Evolutionary conservation across 805 yeast genomes (phyloP), one percentile per base, ranked within the genome.

Genomic region (Ogataea pignaliae): DNA sequence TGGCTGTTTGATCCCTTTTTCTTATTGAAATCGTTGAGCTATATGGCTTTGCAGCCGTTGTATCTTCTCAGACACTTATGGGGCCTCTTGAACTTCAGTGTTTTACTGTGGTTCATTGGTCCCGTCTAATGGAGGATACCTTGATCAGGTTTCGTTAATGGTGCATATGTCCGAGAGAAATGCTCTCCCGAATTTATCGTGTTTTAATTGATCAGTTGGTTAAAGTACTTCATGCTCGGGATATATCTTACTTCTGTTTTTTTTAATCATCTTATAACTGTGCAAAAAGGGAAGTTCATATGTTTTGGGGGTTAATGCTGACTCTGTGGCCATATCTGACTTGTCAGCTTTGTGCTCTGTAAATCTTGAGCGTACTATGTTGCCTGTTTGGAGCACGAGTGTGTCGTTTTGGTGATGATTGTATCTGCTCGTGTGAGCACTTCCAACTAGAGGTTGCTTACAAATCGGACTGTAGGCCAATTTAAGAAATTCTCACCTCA

Each of bases 191-290:
- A 54, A 57, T 54, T 56, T 57, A 56, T 57, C 62, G 62, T 61
- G 48, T 50, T 44, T 48, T 21, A 47, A 46, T 41, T 50, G 41
- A 14, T 40, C 16, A 39, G 33, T 47, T 53, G 41, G 38, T 44
- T 44, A 37, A 30, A 42, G 41, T 53, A 61, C 64, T 59, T 59
- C 64, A 57, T 57, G 63, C 63, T 59, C 55, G 59, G 62, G 62
- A 39, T 42, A 53, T 49, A 54, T 52, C 31, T 34, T 15, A n/a
- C n/a, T n/a, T n/a, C n/a, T 39, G 30, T 32, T 39, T 33, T 29
- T 29, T 15, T 21, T 21, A 21, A 5, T 21, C 26, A 5, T 21
- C 26, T 21, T 21, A 5, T 21, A n/a, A n/a, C n/a, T n/a, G n/a
- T n/a, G n/a, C n/a, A n/a, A n/a, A n/a, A n/a, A n/a, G n/a, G n/a